Base-by-base conservation (phyloP, 495 filamentous ascomycete species). In the Penicillium ucsense region DNA sequence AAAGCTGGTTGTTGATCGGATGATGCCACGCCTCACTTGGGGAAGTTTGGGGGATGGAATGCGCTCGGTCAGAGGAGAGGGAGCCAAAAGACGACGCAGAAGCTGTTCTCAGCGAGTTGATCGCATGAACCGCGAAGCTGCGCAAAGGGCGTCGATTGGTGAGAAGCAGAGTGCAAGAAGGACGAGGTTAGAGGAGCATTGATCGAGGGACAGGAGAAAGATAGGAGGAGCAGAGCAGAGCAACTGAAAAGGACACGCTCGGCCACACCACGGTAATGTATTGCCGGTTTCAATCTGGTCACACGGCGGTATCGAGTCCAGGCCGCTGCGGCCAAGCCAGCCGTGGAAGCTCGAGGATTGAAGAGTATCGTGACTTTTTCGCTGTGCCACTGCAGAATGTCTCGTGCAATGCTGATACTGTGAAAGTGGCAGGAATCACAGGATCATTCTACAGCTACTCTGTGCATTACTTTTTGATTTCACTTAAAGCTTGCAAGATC, bases 231-330 rank as follows among this genome's bases (percentile, higher is more conserved):
- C 28, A 36, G 50, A 55, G 51, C 47, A 44, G 40, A 42, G 48
- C 55, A 52, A 36, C 42, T 51, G 59, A 67, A 60, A 52, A 62
- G 59, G 63, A 66, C 60, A 61, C 54, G 57, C 51, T 50, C 53
- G 55, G 48, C 40, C 40, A 53, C 51, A 47, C 52, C 53, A 65
- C 38, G 28, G 45, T 48, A 52, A 37, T 34, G 44, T 52, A 53
- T 41, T 39, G 41, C 41, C 41, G 41, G 4, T 30, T 33, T 32
- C 34, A 20, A 32, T 34, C 10, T 12, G n/a, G 41, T 43, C 41
- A 43, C 31, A 8, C 30, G 3, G n/a, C 30, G 6, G 31, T 43
- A 43, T 43, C 34, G 31, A 4, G 3, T 6, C 12, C 30, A 20
- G 20, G 20, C 20, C 20, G 20, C 20, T 20, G 20, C 20, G 20